phyloP scores from a whole-genome alignment of 2,329 filamentous ascomycete species.

The Ophiocordyceps polyrhachis-furcata region DNA sequence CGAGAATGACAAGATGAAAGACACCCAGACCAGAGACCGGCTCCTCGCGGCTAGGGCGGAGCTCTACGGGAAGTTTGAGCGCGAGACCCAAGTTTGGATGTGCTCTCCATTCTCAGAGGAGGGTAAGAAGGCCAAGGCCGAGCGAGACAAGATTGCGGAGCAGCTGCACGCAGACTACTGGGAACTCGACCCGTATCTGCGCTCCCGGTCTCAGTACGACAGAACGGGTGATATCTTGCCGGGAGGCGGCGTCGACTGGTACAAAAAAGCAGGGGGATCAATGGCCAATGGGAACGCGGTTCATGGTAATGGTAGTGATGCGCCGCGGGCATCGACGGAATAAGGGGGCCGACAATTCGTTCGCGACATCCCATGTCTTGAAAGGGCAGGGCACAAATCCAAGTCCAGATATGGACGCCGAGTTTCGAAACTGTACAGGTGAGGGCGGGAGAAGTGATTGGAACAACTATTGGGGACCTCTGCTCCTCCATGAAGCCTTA shows the following conservation, averaged over 20 bases:
- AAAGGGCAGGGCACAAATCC: no score
- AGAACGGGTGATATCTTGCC: conserved; percentile 51
- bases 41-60: conserved; percentile 44
- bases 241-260: conserved; percentile 54
- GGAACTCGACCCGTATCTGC: conserved; percentile 70
- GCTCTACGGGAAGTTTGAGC: conserved; percentile 58
- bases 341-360: conserved; percentile 12
- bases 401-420: neutral
- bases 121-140: conserved; percentile 29
- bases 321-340: conserved; percentile 19
- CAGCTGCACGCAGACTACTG: conserved; percentile 63
- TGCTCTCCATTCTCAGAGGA: conserved; percentile 20
- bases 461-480: neutral
- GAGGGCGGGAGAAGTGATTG: neutral
- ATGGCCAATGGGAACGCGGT: conserved; percentile 3
- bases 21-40: conserved; percentile 40
- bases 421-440: neutral
- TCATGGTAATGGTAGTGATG: conserved; percentile 1
- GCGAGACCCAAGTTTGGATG: conserved; percentile 60
- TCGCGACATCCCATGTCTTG: neutral
- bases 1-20: conserved; percentile 62
- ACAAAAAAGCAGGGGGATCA: conserved; percentile 20
- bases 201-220: conserved; percentile 73
- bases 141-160: conserved; percentile 42
- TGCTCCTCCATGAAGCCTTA: neutral